Percentiles rank a stretch among this genome's conserved stretches.
phyloP scores from a whole-genome alignment of 768 basidiomycete species.

The Kwoniella europaea region DNA sequence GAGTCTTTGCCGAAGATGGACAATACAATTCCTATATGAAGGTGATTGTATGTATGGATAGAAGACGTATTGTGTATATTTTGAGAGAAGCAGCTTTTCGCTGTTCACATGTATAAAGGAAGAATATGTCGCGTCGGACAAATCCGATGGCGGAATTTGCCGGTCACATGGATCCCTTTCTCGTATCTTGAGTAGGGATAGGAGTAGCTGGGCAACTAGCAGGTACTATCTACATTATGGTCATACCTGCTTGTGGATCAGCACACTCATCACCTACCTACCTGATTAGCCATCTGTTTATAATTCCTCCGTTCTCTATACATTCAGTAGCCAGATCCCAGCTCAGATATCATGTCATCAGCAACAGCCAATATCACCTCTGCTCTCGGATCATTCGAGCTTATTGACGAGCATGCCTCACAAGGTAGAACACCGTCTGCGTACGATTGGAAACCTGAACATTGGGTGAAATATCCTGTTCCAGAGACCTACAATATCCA shows the following conservation, averaged over 20 bases:
- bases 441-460: slow-evolving; percentile 32
- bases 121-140: neutral
- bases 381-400: slow-evolving; percentile 21
- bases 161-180: neutral
- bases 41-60: neutral
- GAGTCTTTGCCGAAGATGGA: too few relatives aligned
- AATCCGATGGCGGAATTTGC: neutral
- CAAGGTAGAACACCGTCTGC: neutral
- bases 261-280: neutral
- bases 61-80: neutral
- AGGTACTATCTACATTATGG: too few relatives aligned
- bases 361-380: slow-evolving; percentile 14
- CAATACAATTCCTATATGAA: neutral
- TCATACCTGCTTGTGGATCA: too few relatives aligned
- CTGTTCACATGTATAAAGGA: too few relatives aligned
- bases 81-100: too few relatives aligned
- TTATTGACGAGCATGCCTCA: slow-evolving; percentile 5
- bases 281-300: neutral
- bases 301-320: neutral
- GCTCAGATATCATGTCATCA: neutral
- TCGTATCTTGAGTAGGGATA: neutral
- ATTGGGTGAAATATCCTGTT: slow-evolving; percentile 33
- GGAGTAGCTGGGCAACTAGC: too few relatives aligned
- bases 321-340: too few relatives aligned
- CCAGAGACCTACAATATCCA: slow-evolving; percentile 27